Evolutionary conservation across 2,329 filamentous ascomycete genomes (phyloP).

Genomic region (Colletotrichum siamense): DNA sequence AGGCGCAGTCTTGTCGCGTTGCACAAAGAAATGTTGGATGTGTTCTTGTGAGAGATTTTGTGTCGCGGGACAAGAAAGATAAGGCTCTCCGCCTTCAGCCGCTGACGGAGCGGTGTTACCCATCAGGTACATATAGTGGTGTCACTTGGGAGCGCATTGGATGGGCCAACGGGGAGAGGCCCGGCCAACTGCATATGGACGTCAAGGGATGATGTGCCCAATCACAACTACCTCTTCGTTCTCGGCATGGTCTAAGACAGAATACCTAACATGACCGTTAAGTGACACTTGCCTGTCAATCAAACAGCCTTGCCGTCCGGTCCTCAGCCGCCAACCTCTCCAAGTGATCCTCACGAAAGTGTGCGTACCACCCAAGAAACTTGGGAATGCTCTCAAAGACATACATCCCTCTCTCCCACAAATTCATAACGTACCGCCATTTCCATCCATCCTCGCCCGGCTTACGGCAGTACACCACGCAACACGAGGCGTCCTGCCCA

Average conservation of each 20-base stretch:
- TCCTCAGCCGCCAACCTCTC: not conserved
- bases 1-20: not conserved
- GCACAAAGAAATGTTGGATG: not conserved
- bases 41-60: not conserved
- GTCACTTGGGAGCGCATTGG: not conserved
- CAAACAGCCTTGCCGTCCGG: not conserved
- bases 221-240: not conserved
- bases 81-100: not conserved
- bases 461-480: not conserved
- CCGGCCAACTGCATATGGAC: not conserved
- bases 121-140: not conserved
- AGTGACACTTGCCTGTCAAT: not conserved
- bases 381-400: not conserved
- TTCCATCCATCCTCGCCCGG: not conserved
- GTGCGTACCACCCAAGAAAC: accelerated
- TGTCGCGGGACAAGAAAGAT: not conserved
- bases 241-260: not conserved
- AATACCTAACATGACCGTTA: not conserved
- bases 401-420: not conserved
- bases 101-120: not conserved
- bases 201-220: not conserved
- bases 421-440: not conserved
- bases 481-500: not conserved
- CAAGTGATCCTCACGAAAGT: not conserved
- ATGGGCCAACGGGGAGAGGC: not conserved